Conservation (phyloP, 2,329 filamentous ascomycete species). For the Polytolypa hystricis region DNA sequence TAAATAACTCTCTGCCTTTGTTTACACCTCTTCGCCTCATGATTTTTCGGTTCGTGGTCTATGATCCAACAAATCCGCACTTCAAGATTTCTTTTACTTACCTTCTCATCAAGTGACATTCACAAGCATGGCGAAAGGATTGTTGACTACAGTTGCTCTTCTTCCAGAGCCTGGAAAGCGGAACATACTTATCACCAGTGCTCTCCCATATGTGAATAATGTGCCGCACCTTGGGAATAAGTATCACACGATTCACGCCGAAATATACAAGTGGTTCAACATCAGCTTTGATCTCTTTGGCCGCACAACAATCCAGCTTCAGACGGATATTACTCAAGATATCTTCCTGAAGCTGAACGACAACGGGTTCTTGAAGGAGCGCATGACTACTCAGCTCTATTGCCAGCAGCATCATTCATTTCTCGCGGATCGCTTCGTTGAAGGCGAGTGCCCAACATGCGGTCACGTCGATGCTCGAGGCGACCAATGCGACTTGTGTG, state of each 20-base stretch:
- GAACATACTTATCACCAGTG: conserved; percentile 46
- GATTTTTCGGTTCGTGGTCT: no score
- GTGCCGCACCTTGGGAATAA: conserved; percentile 45
- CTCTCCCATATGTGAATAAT: conserved; percentile 47
- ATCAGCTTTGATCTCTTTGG: conserved; percentile 45
- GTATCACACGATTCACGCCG: conserved; percentile 41
- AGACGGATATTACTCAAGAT: conserved; percentile 44
- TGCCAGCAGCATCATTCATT: conserved; percentile 36
- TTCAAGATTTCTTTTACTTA: no score
- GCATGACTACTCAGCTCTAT: conserved; percentile 41
- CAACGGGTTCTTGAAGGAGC: conserved; percentile 41
- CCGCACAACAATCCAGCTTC: conserved; percentile 40
- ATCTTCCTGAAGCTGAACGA: conserved; percentile 43
- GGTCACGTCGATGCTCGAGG: conserved; percentile 40
- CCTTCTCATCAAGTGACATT: no score
- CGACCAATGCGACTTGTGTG: conserved; percentile 45
- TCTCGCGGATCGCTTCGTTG: conserved; percentile 39
- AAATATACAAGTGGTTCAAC: conserved; percentile 45
- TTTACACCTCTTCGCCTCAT: no score
- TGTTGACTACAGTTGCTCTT: no score
- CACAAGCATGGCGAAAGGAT: no score
- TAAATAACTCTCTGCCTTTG: no score
- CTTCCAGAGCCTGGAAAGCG: neutral
- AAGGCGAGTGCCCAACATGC: conserved; percentile 41
- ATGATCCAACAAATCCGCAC: no score